Conservation (phyloP, 768 basidiomycete species). For the Strobilomyces echinocephalus region DNA sequence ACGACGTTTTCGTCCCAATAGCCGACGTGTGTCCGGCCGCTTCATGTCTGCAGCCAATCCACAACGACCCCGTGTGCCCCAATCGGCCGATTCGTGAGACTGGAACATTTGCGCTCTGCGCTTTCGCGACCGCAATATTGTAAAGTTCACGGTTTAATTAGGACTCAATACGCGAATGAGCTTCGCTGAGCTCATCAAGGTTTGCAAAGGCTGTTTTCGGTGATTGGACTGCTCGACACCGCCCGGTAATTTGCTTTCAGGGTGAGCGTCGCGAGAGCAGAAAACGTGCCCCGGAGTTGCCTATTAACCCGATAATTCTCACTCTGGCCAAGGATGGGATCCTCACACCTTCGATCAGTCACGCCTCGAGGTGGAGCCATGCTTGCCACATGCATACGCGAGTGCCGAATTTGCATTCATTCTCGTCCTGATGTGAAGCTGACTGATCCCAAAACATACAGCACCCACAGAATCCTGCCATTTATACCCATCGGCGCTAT, state of each 20-base stretch:
- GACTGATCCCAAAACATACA: slow-evolving; percentile 15
- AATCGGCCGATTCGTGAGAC: slow-evolving; percentile 7
- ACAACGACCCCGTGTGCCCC: slow-evolving; percentile 4
- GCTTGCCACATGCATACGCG: slow-evolving; percentile 28
- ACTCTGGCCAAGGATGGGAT: slow-evolving; percentile 23
- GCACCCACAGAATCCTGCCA: slow-evolving; percentile 23
- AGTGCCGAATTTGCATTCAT: slow-evolving; percentile 30
- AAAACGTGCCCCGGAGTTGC: slow-evolving; percentile 23
- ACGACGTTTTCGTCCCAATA: slow-evolving; percentile 1
- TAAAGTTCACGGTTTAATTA: slow-evolving; percentile 25
- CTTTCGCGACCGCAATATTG: slow-evolving; percentile 7
- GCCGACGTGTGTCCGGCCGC: slow-evolving; percentile 5
- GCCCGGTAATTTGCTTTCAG: slow-evolving; percentile 22
- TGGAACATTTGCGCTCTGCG: slow-evolving; percentile 4
- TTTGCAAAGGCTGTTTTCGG: slow-evolving; percentile 18
- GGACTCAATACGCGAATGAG: slow-evolving; percentile 8
- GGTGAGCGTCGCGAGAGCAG: slow-evolving; percentile 7
- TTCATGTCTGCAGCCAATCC: slow-evolving; percentile 7
- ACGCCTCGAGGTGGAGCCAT: slow-evolving; percentile 34
- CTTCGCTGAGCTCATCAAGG: slow-evolving; percentile 32
- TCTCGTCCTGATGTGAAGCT: slow-evolving; percentile 24
- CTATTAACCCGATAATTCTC: slow-evolving; percentile 8
- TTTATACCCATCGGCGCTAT: slow-evolving; percentile 19
- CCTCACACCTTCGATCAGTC: slow-evolving; percentile 31
- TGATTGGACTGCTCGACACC: slow-evolving; percentile 24